Evolutionary conservation across 345 rosid species (phyloP).

Genomic region (Euclidium syriacum): DNA sequence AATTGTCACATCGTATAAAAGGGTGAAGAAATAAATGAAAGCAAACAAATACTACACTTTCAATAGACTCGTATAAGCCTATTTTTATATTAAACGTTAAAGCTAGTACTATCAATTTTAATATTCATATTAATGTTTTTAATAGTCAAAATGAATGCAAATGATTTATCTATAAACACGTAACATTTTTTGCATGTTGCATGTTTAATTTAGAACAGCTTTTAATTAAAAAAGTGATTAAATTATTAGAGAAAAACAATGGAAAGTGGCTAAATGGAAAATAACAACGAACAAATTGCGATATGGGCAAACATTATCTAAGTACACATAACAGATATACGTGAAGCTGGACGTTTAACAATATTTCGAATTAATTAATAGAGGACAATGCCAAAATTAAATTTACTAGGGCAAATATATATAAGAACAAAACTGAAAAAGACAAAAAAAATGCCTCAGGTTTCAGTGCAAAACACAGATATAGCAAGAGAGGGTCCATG

Average conservation of each 20-base stretch:
- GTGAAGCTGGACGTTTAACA: background rate
- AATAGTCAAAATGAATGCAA: background rate
- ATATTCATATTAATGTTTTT: background rate
- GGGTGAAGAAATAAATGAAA: background rate
- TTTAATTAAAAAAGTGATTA: background rate
- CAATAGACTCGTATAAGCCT: too few species aligned
- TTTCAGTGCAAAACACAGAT: slow-evolving; percentile 32
- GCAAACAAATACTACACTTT: background rate
- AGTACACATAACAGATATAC: background rate
- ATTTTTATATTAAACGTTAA: background rate
- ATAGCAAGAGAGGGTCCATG: slow-evolving; percentile 28
- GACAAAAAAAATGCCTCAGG: slow-evolving; percentile 15
- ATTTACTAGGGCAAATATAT: slow-evolving; percentile 14
- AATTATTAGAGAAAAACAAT: slow-evolving; percentile 29
- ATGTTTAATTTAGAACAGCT: background rate
- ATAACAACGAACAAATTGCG: slow-evolving; percentile 26
- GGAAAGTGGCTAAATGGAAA: slow-evolving; percentile 27
- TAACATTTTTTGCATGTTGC: slow-evolving; percentile 9
- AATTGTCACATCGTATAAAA: slow-evolving; percentile 24
- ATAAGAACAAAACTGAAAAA: slow-evolving; percentile 31
- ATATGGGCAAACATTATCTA: slow-evolving; percentile 16
- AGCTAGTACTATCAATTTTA: background rate
- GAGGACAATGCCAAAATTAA: slow-evolving; percentile 4
- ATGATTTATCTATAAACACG: background rate
- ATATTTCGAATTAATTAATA: background rate